Percentiles rank a stretch among this genome's conserved stretches.
Conservation (phyloP, 139 green algal species). For the Micractinium conductrix region DNA sequence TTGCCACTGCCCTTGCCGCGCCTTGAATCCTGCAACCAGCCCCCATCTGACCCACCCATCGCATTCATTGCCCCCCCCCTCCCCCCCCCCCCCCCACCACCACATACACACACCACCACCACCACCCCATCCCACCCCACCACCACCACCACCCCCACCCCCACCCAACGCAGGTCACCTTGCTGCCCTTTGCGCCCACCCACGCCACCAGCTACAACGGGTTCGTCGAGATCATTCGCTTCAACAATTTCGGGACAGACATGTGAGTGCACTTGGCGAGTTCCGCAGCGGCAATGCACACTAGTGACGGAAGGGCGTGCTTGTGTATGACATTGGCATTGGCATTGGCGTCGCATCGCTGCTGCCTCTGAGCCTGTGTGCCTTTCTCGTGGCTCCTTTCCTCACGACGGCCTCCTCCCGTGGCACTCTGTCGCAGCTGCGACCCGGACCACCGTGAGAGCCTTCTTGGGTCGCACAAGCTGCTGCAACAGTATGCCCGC, state of each 20-base stretch:
- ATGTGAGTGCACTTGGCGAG: no score
- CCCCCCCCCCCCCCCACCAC: background rate
- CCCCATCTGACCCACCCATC: background rate
- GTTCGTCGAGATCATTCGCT: slow-evolving; percentile 70
- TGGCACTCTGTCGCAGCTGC: slow-evolving; percentile 27
- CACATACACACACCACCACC: background rate
- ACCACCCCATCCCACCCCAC: background rate
- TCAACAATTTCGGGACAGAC: no score
- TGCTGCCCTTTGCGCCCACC: slow-evolving; percentile 79
- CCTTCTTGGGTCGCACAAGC: slow-evolving; percentile 68
- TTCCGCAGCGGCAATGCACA: no score
- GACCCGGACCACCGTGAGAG: slow-evolving; percentile 89
- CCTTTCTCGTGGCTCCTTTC: no score
- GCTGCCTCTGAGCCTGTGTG: no score
- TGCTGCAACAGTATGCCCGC: slow-evolving; percentile 62
- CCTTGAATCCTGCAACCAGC: background rate
- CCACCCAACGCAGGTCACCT: slow-evolving; percentile 45
- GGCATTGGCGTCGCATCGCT: no score
- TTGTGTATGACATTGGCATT: no score
- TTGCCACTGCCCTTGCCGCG: no score
- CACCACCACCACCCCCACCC: background rate
- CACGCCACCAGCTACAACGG: slow-evolving; percentile 93
- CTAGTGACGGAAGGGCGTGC: no score
- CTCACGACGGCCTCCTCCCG: no score
- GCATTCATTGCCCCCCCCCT: no score